Base-by-base conservation (phyloP, 169 alveolate species). In the Cryptosporidium viatorum region DNA sequence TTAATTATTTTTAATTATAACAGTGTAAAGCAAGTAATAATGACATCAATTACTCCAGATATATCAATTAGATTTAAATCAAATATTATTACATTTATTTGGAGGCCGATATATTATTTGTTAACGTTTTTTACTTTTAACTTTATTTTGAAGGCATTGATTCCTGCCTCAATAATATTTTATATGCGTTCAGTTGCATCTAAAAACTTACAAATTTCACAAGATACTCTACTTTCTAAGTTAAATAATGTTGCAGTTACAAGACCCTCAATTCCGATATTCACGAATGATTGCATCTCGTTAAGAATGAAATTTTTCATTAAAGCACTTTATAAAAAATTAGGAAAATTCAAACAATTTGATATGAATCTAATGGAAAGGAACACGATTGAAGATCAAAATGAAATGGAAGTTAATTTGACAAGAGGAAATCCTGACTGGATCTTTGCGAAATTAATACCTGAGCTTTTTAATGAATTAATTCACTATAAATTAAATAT, bases 111-210 rank as follows among this genome's bases (percentile, higher is more conserved):
- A 62, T 80, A 41, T 43, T 65, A 59, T 29, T 31, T 80, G 23
- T 41, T 80, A 7, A 62, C 89, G 8, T 80, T 80, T 45, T 80
- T 80, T 65, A 62, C 68, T 31, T 80, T 62, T 48, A 59, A 80
- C n/a, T 80, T 80, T 29, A 80, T 80, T 60, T 60, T 80, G 39
- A 80, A 80, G 31, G 89, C 89, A 59, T 39, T 80, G 21, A 59
- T 80, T 48, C 89, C 89, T 43, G 74, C 89, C 21, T 80, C 89
- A 3, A 65, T 80, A 59, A 80, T 80, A 12, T 80, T 59, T 58
- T 80, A 80, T 43, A 62, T 80, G 89, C 73, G 89, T 41, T 80
- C 89, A 43, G 55, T 80, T 59, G 73, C 89, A 37, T 62, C 89
- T 5, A 80, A 65, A 65, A 80, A 80, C 59, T 23, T 80, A 8